These are phyloP conservation scores for Acanthamoeba lenticulata DNA, from an alignment of 208 protist species.

Conservation along the genomic window DNA sequence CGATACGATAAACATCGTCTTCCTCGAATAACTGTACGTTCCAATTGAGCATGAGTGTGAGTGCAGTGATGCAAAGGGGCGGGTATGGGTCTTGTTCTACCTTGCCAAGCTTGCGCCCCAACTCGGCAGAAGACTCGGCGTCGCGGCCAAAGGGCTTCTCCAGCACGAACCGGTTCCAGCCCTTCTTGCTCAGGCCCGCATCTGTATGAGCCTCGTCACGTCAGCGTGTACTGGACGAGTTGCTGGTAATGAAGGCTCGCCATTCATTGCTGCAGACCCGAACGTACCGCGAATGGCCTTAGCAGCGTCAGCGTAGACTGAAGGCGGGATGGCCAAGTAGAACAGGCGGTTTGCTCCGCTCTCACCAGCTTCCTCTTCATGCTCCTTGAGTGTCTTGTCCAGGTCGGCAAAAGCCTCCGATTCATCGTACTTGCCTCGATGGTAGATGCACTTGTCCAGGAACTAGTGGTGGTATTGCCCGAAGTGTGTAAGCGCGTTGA, in stretches of 20 bases:
- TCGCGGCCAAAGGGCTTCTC: slow-evolving; percentile 90
- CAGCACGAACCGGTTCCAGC: slow-evolving; percentile 83
- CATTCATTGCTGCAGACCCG: no score
- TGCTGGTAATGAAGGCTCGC: no score
- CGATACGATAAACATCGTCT: slow-evolving; percentile 87
- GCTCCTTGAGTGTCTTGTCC: neutral
- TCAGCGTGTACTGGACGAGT: no score
- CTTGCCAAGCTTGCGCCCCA: neutral
- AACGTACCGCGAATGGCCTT: neutral
- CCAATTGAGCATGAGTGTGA: no score
- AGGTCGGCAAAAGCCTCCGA: neutral
- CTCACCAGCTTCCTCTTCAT: neutral
- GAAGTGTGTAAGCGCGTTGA: no score
- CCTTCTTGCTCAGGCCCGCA: neutral
- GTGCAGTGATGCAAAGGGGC: no score
- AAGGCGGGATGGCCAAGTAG: neutral
- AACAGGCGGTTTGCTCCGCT: neutral
- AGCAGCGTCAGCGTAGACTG: neutral
- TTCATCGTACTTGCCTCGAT: neutral
- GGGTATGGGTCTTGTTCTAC: no score
- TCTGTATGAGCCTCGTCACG: neutral
- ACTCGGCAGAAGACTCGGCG: slow-evolving; percentile 66
- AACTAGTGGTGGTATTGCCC: neutral
- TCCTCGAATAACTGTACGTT: slow-evolving; percentile 75
- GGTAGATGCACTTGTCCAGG: neutral